Conservation (phyloP, 345 rosid species). For the Populus euphratica region DNA sequence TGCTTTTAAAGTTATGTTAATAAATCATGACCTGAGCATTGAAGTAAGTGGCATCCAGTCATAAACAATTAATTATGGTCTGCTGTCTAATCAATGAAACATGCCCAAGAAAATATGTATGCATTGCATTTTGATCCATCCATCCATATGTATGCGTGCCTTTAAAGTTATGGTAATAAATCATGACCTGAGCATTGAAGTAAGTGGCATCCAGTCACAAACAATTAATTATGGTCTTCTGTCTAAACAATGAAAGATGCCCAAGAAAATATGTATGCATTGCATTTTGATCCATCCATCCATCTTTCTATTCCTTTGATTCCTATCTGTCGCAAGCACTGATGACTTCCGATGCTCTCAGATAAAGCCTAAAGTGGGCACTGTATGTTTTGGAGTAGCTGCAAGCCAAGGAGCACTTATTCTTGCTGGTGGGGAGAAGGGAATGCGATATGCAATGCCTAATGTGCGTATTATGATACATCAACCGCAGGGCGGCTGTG, state of each 20-base stretch:
- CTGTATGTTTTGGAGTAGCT: conserved; percentile 89
- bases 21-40: neutral
- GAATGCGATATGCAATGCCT: conserved; percentile 96
- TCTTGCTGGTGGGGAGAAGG: conserved; percentile 95
- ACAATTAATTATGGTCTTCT: neutral
- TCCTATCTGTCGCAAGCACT: neutral
- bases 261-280: neutral
- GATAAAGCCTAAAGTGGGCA: conserved; percentile 95
- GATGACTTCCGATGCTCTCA: conserved; percentile 24
- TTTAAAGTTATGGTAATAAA: neutral
- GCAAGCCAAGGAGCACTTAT: conserved; percentile 95
- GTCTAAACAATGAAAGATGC: neutral
- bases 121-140: too few species aligned
- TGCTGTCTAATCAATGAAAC: neutral
- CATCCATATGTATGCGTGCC: neutral
- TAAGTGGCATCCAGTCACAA: neutral
- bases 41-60: neutral
- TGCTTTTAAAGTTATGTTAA: neutral
- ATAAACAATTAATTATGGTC: neutral
- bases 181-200: neutral
- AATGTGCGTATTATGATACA: conserved; percentile 90
- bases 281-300: neutral
- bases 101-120: too few species aligned
- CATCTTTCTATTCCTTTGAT: neutral
- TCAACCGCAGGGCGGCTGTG: conserved; percentile 90